Evolutionary conservation across 352 stramenopile species (phyloP).

Genomic region (Globisporangium sylvaticum): DNA sequence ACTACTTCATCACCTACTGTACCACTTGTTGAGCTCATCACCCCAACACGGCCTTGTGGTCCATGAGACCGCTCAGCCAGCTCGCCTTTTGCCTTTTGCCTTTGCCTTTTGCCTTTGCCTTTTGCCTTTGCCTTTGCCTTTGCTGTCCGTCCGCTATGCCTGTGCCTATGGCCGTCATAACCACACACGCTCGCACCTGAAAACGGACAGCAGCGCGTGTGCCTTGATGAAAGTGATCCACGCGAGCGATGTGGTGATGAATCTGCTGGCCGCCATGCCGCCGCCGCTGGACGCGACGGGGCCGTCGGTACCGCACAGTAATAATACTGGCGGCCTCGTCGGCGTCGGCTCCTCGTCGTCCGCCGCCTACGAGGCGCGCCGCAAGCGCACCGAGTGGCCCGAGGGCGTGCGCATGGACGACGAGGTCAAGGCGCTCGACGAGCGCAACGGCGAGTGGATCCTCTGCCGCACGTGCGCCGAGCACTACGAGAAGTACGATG

Average conservation of each 20-base stretch:
- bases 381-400: constrained; percentile 48
- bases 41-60: not conserved
- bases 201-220: constrained; percentile 17
- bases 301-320: not conserved
- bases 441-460: constrained; percentile 62
- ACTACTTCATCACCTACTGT: not conserved
- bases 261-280: constrained; percentile 16
- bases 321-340: not conserved
- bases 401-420: constrained; percentile 45
- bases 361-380: constrained; percentile 36
- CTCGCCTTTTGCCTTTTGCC: not conserved
- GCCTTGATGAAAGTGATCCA: constrained; percentile 19
- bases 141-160: not conserved
- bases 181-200: constrained; percentile 16
- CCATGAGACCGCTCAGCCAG: not conserved
- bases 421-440: constrained; percentile 51
- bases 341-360: not conserved
- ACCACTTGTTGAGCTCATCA: not conserved
- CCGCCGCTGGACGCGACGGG: constrained; percentile 7
- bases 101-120: too few species aligned
- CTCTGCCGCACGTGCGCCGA: constrained; percentile 54
- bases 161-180: constrained; percentile 4
- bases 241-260: constrained; percentile 20
- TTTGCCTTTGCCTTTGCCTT: too few species aligned
- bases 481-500: constrained; percentile 42